Percentiles rank a stretch among this genome's conserved stretches.
Conservation (phyloP, 2,329 filamentous ascomycete genomes). For the Neofusicoccum kwambonambiense region DNA sequence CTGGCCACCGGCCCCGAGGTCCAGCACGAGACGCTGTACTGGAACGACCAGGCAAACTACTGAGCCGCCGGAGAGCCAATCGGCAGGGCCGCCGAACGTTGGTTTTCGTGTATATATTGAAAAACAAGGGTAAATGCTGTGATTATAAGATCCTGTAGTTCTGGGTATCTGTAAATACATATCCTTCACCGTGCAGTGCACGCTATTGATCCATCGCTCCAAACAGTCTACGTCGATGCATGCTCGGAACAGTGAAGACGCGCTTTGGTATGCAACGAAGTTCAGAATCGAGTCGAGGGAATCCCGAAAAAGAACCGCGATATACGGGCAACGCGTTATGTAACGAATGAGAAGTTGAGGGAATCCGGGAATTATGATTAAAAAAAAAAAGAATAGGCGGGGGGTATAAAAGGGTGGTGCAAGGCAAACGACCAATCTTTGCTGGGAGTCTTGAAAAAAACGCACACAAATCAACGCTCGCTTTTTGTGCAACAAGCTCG, state of each 20-base stretch:
- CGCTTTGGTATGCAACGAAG: neutral
- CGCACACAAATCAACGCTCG: neutral
- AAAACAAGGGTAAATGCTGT: too few relatives aligned
- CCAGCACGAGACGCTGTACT: slow-evolving; percentile 33
- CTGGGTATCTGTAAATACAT: too few relatives aligned
- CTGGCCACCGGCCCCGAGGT: slow-evolving; percentile 56
- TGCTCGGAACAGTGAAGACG: neutral
- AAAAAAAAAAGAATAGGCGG: neutral
- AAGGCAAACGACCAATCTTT: neutral
- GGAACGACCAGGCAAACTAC: slow-evolving; percentile 24
- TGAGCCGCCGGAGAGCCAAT: neutral
- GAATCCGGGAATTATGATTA: neutral
- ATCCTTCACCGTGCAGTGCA: too few relatives aligned
- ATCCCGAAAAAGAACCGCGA: too few relatives aligned
- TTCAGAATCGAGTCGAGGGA: too few relatives aligned
- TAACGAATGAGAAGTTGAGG: neutral
- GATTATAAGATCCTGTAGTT: too few relatives aligned
- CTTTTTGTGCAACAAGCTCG: neutral
- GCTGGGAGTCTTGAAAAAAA: neutral
- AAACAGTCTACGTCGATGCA: too few relatives aligned
- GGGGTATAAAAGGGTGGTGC: neutral
- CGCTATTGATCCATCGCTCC: too few relatives aligned
- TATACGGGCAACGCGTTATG: too few relatives aligned
- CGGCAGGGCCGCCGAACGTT: too few relatives aligned
- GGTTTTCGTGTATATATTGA: neutral